Conservation (phyloP, 306 rosid species). For the Fragaria ananassa region DNA sequence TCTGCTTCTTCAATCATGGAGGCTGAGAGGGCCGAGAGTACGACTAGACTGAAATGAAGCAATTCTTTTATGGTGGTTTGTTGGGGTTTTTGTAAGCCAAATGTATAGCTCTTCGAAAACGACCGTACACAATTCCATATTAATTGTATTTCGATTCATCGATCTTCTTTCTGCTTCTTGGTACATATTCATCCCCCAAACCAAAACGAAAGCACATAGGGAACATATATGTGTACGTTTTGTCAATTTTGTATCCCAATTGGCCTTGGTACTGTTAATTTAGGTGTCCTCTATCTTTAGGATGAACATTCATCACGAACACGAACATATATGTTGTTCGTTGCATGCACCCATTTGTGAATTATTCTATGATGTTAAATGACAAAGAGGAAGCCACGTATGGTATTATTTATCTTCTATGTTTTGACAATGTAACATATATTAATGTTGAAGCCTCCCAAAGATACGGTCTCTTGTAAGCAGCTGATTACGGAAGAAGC, state of each 20-base stretch:
- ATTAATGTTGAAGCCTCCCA: not conserved
- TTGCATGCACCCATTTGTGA: not conserved
- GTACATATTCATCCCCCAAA: constrained; percentile 13
- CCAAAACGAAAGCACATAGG: constrained; percentile 30
- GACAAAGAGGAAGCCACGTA: not conserved
- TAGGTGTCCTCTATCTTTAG: constrained; percentile 1
- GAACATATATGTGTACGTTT: constrained; percentile 20
- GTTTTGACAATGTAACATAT: not conserved
- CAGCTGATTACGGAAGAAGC: not conserved
- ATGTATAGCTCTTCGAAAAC: not conserved
- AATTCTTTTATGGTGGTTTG: constrained; percentile 24
- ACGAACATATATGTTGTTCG: not conserved
- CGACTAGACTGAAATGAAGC: constrained; percentile 23
- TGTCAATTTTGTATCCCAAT: not conserved
- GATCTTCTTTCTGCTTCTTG: not conserved
- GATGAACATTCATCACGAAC: not conserved
- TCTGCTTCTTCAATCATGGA: not conserved
- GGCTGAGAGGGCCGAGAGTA: not conserved
- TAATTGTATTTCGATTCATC: not conserved
- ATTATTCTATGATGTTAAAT: not conserved
- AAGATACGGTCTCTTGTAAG: not conserved
- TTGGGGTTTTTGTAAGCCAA: constrained; percentile 16
- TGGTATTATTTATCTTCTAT: not conserved
- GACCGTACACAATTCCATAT: constrained; percentile 15
- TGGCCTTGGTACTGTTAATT: not conserved